phyloP scores from a whole-genome alignment of 805 yeast species.

The Tetrapisispora namnaoensis region DNA sequence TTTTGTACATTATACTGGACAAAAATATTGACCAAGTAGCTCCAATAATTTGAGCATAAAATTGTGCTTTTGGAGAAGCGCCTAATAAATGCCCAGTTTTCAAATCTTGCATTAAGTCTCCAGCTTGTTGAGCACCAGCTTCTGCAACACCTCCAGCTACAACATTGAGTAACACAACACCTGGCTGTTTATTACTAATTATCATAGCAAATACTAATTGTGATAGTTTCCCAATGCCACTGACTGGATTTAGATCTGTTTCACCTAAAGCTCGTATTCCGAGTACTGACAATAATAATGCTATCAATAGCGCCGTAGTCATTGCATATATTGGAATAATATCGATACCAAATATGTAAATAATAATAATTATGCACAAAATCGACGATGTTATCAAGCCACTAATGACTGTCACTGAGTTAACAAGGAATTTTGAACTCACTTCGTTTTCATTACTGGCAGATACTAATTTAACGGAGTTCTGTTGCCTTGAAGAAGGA shows the following conservation, averaged over 20 bases:
- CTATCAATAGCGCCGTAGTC: slow-evolving; percentile 57
- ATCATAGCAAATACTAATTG: slow-evolving; percentile 80
- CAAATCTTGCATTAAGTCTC: slow-evolving; percentile 94
- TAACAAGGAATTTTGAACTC: slow-evolving; percentile 40
- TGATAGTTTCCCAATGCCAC: slow-evolving; percentile 91
- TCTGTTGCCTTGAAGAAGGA: slow-evolving; percentile 9
- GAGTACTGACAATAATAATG: slow-evolving; percentile 68
- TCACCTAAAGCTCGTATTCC: slow-evolving; percentile 95
- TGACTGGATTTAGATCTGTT: slow-evolving; percentile 92
- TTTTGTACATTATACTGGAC: slow-evolving; percentile 71
- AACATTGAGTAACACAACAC: slow-evolving; percentile 72
- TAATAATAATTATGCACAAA: slow-evolving; percentile 55
- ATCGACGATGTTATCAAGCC: slow-evolving; percentile 63
- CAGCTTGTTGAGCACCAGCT: slow-evolving; percentile 99
- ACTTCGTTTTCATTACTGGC: slow-evolving; percentile 31
- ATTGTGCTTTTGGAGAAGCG: slow-evolving; percentile 89
- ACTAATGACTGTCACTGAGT: slow-evolving; percentile 36
- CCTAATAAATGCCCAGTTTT: slow-evolving; percentile 89
- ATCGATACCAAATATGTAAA: slow-evolving; percentile 52
- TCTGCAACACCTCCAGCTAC: slow-evolving; percentile 97
- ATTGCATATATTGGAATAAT: slow-evolving; percentile 65
- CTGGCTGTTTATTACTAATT: slow-evolving; percentile 65
- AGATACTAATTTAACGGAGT: slow-evolving; percentile 24
- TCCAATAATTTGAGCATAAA: slow-evolving; percentile 81
- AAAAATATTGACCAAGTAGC: slow-evolving; percentile 73